A percentile compares a stretch with the other conserved stretches of the same genome.
These are phyloP conservation scores for Entamoeba dispar DNA, from an alignment of 208 protist genomes.

Conservation along the genomic window DNA sequence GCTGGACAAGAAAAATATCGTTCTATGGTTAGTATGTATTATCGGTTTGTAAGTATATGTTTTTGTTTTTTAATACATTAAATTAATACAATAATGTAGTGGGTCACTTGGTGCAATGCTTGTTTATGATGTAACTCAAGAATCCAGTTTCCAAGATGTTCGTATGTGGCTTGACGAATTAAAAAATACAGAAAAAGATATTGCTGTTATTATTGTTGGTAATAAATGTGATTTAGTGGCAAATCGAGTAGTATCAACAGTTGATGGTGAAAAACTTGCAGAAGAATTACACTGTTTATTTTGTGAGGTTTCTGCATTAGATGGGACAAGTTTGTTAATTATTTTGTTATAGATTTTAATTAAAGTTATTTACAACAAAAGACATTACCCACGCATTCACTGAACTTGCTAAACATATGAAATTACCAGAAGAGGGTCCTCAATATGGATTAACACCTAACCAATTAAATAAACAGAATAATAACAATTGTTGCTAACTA, in stretches of 20 bases:
- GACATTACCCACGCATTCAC: background rate
- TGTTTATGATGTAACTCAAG: constrained; percentile 29
- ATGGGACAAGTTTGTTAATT: background rate
- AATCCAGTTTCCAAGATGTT: constrained; percentile 14
- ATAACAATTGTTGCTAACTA: background rate
- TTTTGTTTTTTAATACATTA: no score
- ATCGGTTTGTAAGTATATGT: background rate
- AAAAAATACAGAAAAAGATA: constrained; percentile 4
- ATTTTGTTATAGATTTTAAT: background rate
- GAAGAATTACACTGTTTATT: background rate
- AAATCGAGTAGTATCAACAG: background rate
- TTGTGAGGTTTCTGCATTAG: background rate
- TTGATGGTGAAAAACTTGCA: background rate
- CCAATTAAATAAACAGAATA: background rate
- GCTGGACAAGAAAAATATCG: constrained; percentile 24
- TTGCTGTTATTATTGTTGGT: background rate
- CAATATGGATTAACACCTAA: background rate
- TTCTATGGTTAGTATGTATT: constrained; percentile 21
- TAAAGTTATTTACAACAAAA: background rate
- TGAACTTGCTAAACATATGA: background rate
- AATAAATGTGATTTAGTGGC: background rate
- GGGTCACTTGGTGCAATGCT: constrained; percentile 26
- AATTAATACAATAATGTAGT: background rate
- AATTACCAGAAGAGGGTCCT: background rate
- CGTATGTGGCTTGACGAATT: constrained; percentile 22